Percentiles rank a stretch among this genome's conserved stretches.
These are phyloP conservation scores for Candida boleticola DNA, from an alignment of 805 yeast species.

Conservation along the genomic window DNA sequence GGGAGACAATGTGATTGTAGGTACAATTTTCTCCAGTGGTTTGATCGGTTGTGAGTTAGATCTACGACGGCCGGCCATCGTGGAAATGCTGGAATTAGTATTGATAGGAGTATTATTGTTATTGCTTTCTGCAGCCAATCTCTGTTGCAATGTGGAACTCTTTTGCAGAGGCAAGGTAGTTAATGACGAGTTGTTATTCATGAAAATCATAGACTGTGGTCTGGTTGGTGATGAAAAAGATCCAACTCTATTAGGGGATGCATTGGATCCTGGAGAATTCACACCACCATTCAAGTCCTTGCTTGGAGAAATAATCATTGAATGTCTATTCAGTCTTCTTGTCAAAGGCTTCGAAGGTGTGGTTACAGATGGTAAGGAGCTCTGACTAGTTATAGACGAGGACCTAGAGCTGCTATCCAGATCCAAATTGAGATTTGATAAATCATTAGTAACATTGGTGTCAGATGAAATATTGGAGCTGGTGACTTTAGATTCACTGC, in stretches of 20 bases:
- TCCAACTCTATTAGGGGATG: constrained; percentile 6
- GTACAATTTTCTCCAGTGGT: not conserved
- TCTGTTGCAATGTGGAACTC: not conserved
- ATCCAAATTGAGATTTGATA: not conserved
- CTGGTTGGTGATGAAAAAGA: constrained; percentile 9
- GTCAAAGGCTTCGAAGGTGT: constrained; percentile 1
- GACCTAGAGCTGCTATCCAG: not conserved
- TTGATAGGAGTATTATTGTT: not conserved
- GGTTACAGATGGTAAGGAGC: not conserved
- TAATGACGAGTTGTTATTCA: constrained; percentile 17
- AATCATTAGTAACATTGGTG: not conserved
- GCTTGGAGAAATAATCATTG: constrained; percentile 6
- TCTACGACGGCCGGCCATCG: constrained; percentile 24
- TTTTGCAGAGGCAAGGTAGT: constrained; percentile 10
- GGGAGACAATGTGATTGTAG: constrained; percentile 1
- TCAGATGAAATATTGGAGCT: not conserved
- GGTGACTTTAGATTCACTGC: not conserved
- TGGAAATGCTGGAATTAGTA: not conserved
- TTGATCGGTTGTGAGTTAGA: constrained; percentile 36
- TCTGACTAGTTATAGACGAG: not conserved
- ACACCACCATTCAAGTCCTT: constrained; percentile 6
- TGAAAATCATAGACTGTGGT: constrained; percentile 27
- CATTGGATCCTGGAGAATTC: constrained; percentile 2
- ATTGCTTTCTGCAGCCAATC: not conserved
- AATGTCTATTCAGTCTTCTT: constrained; percentile 11